Evolutionary conservation across 257 asterid species (phyloP), one percentile per base, ranked within the genome.

Genomic region (Solanum acaule): DNA sequence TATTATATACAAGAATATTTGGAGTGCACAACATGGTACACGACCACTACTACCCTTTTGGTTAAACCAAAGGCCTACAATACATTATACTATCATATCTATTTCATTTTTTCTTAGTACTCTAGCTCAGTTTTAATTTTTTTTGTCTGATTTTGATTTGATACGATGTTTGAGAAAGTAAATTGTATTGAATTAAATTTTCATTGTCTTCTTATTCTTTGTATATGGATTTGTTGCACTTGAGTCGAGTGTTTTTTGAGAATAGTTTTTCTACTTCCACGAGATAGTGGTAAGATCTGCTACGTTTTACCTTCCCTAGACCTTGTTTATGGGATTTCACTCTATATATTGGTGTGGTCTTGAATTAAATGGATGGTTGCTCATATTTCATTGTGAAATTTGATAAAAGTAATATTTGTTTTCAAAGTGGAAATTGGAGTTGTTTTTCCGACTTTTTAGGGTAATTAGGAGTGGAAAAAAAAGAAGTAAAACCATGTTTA

Each of bases 1-100:
- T 46, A 46, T 46, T 46, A 46, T 46, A 46, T 46, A 46, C 56
- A 46, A 46, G 93, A 91, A 93, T 89, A 88, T 93, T 90, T 91
- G 87, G 90, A 92, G 90, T 82, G 86, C 71, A 82, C 86, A 82
- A 52, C 86, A 82, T 82, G 71, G 44, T 65, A 49, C 70, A 82
- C 16, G 22, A 82, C 25, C 10, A 82, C 86, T 49, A 49, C 86
- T 49, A 49, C 42, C 86, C 86, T 82, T 82, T 82, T 82, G 86
- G 59, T 29, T 31, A 49, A 82, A 37, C 86, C 86, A 82, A 82
- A 82, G 68, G 86, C 71, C 86, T 82, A 76, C 49, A 34, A 75
- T 75, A 18, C 14, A 16, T 29, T 14, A n/a, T 77, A 79, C n/a
- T 29, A 44, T 68, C 86, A 49, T 46, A 44, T 81, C 68, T 29